Percentiles rank a stretch among this genome's conserved stretches.
These are phyloP conservation scores for Neonectria hederae DNA, from an alignment of 2,329 filamentous ascomycete species.

Conservation along the genomic window DNA sequence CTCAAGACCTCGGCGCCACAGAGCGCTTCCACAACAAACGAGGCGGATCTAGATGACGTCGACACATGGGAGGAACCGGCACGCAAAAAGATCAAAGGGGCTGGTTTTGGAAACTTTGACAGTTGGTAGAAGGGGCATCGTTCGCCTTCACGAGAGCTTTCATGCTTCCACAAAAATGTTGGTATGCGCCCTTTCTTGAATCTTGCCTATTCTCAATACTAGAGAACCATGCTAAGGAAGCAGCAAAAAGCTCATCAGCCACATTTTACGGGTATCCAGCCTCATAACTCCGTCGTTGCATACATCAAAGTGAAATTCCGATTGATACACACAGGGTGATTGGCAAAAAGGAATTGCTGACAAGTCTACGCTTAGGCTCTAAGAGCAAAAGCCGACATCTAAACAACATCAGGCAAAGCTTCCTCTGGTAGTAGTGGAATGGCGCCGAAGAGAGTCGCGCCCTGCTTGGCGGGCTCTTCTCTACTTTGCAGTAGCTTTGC, in stretches of 20 bases:
- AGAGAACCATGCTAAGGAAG: slow-evolving; percentile 31
- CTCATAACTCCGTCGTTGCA: slow-evolving; percentile 19
- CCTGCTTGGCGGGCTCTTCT: slow-evolving; percentile 14
- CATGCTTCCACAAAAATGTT: slow-evolving; percentile 12
- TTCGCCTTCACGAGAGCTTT: slow-evolving; percentile 5
- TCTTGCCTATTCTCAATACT: slow-evolving; percentile 19
- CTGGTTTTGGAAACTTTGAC: slow-evolving; percentile 95
- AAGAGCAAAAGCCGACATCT: slow-evolving; percentile 8
- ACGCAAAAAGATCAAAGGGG: slow-evolving; percentile 80
- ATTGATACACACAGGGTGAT: slow-evolving; percentile 9
- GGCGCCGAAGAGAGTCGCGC: slow-evolving; percentile 22
- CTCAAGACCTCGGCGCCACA: slow-evolving; percentile 65
- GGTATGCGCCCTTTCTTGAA: slow-evolving; percentile 29
- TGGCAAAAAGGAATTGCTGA: not conserved
- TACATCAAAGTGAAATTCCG: slow-evolving; percentile 14
- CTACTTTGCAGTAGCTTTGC: slow-evolving; percentile 54
- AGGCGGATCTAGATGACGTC: slow-evolving; percentile 69
- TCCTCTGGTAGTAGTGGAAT: slow-evolving; percentile 43
- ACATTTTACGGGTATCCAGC: slow-evolving; percentile 20
- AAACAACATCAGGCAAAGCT: slow-evolving; percentile 43
- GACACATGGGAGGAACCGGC: slow-evolving; percentile 75
- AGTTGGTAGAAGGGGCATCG: slow-evolving; percentile 69
- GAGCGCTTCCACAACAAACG: slow-evolving; percentile 56
- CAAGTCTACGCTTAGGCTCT: not conserved
- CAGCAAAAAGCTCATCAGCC: slow-evolving; percentile 15